phyloP scores from a whole-genome alignment of 2,329 filamentous ascomycete species.

The Sporothrix protearum region DNA sequence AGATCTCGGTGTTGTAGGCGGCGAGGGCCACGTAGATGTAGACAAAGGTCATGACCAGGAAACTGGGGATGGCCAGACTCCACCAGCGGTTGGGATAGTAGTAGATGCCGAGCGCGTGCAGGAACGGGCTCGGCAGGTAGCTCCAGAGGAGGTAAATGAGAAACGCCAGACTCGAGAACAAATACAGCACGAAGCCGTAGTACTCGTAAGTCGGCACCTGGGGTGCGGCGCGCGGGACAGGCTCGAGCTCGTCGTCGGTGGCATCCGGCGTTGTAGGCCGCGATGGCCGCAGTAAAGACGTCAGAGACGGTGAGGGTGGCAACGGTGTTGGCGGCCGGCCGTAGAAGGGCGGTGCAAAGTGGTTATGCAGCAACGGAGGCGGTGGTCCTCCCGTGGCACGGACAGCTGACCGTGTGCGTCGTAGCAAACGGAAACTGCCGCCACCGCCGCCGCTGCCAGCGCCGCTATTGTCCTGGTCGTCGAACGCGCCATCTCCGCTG shows the following conservation, averaged over 20 bases:
- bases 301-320: conserved; percentile 87
- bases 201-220: conserved; percentile 99
- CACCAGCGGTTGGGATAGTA: conserved; percentile 99
- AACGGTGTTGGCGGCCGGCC: conserved; percentile 92
- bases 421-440: conserved; percentile 25
- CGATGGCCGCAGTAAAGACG: conserved; percentile 83
- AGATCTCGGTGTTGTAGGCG: conserved; percentile 80
- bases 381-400: conserved; percentile 36
- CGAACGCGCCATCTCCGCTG: conserved; percentile 25
- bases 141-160: conserved; percentile 73
- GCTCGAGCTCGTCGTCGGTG: conserved; percentile 78
- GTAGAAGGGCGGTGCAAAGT: conserved; percentile 84
- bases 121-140: conserved; percentile 84
- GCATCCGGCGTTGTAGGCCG: conserved; percentile 91
- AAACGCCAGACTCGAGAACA: conserved; percentile 81
- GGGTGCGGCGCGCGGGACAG: conserved; percentile 77
- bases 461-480: conserved; percentile 33
- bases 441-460: conserved; percentile 28
- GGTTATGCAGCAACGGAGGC: conserved; percentile 48
- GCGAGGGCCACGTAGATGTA: conserved; percentile 95
- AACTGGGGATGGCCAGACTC: conserved; percentile 87
- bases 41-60: conserved; percentile 79
- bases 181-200: conserved; percentile 96
- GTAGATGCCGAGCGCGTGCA: conserved; percentile 88
- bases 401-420: conserved; percentile 1